Percentiles rank a stretch among this genome's conserved stretches.
phyloP scores from a whole-genome alignment of 305 asterid genomes.

The Rubia occidens region DNA sequence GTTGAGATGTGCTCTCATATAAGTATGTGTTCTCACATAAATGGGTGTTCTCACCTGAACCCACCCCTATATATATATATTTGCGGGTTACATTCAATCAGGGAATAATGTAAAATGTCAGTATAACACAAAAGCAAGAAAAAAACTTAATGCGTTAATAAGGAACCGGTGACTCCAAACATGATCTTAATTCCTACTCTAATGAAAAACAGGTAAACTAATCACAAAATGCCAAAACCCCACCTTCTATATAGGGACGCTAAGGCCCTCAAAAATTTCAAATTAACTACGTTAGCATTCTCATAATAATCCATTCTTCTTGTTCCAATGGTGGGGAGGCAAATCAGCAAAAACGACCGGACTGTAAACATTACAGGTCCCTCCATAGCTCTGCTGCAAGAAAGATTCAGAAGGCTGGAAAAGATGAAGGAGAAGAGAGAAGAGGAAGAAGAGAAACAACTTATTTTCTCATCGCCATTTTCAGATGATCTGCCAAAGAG shows the following conservation, averaged over 20 bases:
- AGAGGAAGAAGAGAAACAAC: conserved; percentile 4
- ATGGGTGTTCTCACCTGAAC: too few relatives aligned
- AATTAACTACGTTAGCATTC: not conserved
- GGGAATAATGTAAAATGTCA: not conserved
- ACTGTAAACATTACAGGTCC: conserved; percentile 13
- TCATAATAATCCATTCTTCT: not conserved
- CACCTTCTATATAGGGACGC: not conserved
- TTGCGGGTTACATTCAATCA: too few relatives aligned
- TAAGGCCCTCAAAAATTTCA: not conserved
- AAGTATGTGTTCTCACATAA: too few relatives aligned
- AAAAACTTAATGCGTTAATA: not conserved
- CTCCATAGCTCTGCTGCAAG: conserved; percentile 22
- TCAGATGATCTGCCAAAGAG: conserved; percentile 6
- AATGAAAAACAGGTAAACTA: not conserved
- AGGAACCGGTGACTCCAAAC: not conserved
- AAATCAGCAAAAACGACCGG: not conserved
- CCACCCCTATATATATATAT: too few relatives aligned
- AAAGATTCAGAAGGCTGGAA: conserved; percentile 24
- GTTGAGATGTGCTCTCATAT: too few relatives aligned
- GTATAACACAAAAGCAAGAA: not conserved
- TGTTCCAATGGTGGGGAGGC: conserved; percentile 20
- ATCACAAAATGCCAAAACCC: not conserved
- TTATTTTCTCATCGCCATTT: not conserved
- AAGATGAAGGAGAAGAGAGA: conserved; percentile 17
- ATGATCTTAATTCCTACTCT: conserved; percentile 1